Percentiles rank a stretch among this genome's conserved stretches.
Evolutionary conservation across 2,329 filamentous ascomycete species (phyloP).

Genomic region (Sphaerulina musiva): DNA sequence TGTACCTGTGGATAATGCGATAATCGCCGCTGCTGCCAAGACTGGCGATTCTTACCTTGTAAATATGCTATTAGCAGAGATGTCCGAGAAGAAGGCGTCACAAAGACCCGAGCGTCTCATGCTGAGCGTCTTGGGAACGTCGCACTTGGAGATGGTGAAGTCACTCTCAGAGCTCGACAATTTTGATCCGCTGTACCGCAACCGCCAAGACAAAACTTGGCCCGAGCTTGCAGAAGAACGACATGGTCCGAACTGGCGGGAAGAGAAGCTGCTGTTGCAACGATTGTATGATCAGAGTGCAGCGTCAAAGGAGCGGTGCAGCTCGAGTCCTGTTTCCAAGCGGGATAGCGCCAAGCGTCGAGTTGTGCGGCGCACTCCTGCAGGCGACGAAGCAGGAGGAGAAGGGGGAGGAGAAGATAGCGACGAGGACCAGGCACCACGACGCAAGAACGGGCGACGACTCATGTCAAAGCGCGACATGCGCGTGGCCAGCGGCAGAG

Average conservation of each 20-base stretch:
- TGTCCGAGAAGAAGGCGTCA: constrained; percentile 53
- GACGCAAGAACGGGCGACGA: constrained; percentile 31
- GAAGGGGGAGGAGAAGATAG: constrained; percentile 8
- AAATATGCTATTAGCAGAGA: constrained; percentile 56
- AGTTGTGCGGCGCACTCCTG: constrained; percentile 15
- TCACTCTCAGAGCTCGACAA: constrained; percentile 37
- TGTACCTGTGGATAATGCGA: constrained; percentile 61
- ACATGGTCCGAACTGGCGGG: constrained; percentile 80
- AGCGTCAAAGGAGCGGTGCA: constrained; percentile 22
- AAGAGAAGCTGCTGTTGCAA: constrained; percentile 76
- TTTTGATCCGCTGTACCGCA: constrained; percentile 74
- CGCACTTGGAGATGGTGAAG: constrained; percentile 76
- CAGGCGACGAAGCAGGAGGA: constrained; percentile 8
- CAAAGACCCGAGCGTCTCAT: constrained; percentile 82
- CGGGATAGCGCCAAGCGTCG: constrained; percentile 28
- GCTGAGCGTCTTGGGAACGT: constrained; percentile 84
- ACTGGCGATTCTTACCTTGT: constrained; percentile 86
- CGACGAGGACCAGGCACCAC: constrained; percentile 24
- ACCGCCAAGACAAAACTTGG: constrained; percentile 72
- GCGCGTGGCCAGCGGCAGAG: constrained; percentile 30
- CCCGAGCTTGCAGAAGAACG: constrained; percentile 78
- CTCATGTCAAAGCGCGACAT: constrained; percentile 34
- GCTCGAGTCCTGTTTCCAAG: constrained; percentile 34
- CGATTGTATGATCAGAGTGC: constrained; percentile 57
- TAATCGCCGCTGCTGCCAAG: constrained; percentile 82